Conservation (phyloP, 2,329 filamentous ascomycete genomes). For the Metarhizium humberi region DNA sequence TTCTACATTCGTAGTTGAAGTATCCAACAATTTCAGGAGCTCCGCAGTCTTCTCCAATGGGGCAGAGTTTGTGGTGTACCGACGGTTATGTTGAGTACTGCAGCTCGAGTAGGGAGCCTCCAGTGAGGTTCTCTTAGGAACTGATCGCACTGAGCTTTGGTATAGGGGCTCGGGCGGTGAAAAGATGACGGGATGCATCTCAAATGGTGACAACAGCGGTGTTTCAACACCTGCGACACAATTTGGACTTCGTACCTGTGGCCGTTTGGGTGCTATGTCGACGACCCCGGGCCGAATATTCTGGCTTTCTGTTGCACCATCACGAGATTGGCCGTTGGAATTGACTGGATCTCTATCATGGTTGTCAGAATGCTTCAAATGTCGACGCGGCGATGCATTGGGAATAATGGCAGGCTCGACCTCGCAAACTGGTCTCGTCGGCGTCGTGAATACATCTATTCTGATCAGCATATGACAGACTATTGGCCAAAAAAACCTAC, state of each 20-base stretch:
- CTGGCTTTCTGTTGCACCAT: background rate
- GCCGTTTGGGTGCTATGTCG: background rate
- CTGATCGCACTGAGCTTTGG: background rate
- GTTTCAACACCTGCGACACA: background rate
- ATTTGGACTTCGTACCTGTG: background rate
- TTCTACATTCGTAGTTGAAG: background rate
- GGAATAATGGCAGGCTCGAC: background rate
- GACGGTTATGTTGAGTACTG: background rate
- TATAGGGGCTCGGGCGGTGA: background rate
- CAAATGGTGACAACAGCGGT: conserved; percentile 3
- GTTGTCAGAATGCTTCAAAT: background rate
- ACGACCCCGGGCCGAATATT: background rate
- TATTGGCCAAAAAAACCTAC: conserved; percentile 7
- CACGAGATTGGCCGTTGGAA: background rate
- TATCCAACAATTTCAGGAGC: conserved; percentile 2
- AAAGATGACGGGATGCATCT: conserved; percentile 7
- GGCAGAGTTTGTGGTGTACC: conserved; percentile 6
- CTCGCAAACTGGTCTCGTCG: background rate
- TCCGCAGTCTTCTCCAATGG: conserved; percentile 1
- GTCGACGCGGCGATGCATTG: background rate
- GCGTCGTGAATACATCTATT: background rate
- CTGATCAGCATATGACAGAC: background rate
- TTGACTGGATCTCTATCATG: background rate
- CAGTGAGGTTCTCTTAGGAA: conserved; percentile 3
- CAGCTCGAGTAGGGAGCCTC: background rate